Percentiles rank a stretch among this genome's conserved stretches.
phyloP scores from a whole-genome alignment of 2,329 filamentous ascomycete species.

The Pseudogymnoascus sp. region DNA sequence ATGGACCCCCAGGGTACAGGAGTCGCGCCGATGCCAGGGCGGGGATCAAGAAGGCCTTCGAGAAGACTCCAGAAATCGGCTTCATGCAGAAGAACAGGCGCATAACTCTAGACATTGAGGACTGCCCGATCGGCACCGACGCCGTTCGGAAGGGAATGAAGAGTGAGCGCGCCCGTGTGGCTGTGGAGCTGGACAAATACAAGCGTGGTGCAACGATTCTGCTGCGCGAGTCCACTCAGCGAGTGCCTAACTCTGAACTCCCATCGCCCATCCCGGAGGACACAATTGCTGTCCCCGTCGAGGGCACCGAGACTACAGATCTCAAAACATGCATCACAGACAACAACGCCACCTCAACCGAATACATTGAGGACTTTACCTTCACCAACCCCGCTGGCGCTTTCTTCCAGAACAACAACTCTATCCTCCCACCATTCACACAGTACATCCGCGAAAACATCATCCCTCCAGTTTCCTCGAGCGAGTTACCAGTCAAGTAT shows the following conservation, averaged over 20 bases:
- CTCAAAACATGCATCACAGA: slow-evolving; percentile 86
- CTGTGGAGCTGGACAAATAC: slow-evolving; percentile 61
- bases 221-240: slow-evolving; percentile 73
- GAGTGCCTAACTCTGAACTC: slow-evolving; percentile 43
- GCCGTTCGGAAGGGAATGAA: slow-evolving; percentile 73
- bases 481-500: slow-evolving; percentile 54
- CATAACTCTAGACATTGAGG: slow-evolving; percentile 84
- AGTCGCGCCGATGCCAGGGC: slow-evolving; percentile 36
- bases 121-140: slow-evolving; percentile 89
- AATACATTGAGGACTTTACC: slow-evolving; percentile 76
- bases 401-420: slow-evolving; percentile 99
- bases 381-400: slow-evolving; percentile 88
- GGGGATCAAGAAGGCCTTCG: slow-evolving; percentile 48
- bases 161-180: slow-evolving; percentile 68
- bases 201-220: slow-evolving; percentile 78
- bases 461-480: slow-evolving; percentile 41
- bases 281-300: slow-evolving; percentile 15
- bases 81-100: slow-evolving; percentile 82
- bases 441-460: slow-evolving; percentile 77
- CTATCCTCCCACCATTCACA: slow-evolving; percentile 81
- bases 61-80: slow-evolving; percentile 68
- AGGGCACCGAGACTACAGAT: slow-evolving; percentile 42
- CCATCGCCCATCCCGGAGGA: slow-evolving; percentile 13
- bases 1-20: slow-evolving; percentile 54
- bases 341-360: slow-evolving; percentile 70